phyloP scores from a whole-genome alignment of 2,329 filamentous ascomycete species.

The Verticillium tricorpus region DNA sequence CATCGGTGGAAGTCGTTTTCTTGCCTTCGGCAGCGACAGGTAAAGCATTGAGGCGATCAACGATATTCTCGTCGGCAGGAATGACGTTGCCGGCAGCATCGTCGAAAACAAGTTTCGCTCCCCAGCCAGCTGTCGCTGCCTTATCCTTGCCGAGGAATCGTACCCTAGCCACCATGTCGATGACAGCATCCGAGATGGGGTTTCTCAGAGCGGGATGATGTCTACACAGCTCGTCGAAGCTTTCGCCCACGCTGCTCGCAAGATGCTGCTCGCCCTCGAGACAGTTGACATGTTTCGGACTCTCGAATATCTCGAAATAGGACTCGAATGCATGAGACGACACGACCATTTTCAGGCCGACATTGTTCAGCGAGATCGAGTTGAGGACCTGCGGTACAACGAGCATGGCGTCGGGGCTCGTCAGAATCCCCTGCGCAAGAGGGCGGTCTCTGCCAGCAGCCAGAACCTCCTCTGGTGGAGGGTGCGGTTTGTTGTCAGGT shows the following conservation, averaged over 20 bases:
- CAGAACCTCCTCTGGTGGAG: slow-evolving; percentile 47
- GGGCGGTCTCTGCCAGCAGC: slow-evolving; percentile 21
- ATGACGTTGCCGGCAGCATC: slow-evolving; percentile 53
- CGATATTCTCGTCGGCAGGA: slow-evolving; percentile 46
- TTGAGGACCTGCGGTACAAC: slow-evolving; percentile 85
- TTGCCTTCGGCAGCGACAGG: slow-evolving; percentile 33
- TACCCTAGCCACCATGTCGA: slow-evolving; percentile 84
- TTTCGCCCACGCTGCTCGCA: slow-evolving; percentile 69
- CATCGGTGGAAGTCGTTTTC: slow-evolving; percentile 26
- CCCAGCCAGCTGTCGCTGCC: slow-evolving; percentile 65
- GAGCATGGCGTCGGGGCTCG: slow-evolving; percentile 83
- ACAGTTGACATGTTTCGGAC: slow-evolving; percentile 78
- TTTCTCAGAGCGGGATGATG: slow-evolving; percentile 84
- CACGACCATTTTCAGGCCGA: slow-evolving; percentile 83
- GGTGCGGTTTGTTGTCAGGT: slow-evolving; percentile 41
- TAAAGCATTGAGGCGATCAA: slow-evolving; percentile 16
- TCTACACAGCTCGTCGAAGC: slow-evolving; percentile 89
- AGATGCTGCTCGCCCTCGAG: slow-evolving; percentile 70
- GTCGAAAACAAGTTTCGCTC: slow-evolving; percentile 70
- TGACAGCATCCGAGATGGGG: slow-evolving; percentile 77
- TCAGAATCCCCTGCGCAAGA: slow-evolving; percentile 69
- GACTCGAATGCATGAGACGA: slow-evolving; percentile 76
- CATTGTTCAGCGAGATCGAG: slow-evolving; percentile 86
- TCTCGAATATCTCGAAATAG: slow-evolving; percentile 97
- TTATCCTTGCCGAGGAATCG: slow-evolving; percentile 68